Conservation (phyloP, 2,329 filamentous ascomycete species). For the Pyricularia sp. region DNA sequence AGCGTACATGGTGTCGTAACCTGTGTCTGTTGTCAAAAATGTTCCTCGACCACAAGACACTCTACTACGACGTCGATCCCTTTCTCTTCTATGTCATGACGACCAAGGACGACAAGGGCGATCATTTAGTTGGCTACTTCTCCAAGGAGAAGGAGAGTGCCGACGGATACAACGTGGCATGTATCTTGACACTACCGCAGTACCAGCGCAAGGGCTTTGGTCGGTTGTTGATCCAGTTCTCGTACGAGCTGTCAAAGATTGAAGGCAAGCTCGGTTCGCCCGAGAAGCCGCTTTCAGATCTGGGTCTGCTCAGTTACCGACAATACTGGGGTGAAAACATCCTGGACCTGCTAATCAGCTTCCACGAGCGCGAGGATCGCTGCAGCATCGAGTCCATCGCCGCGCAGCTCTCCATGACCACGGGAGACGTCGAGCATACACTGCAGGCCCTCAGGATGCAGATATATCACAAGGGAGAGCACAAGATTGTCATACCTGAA, state of each 20-base stretch:
- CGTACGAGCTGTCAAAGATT: constrained; percentile 91
- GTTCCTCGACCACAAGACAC: constrained; percentile 94
- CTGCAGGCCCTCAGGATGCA: constrained; percentile 92
- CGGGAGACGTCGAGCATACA: constrained; percentile 90
- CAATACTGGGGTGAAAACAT: constrained; percentile 98
- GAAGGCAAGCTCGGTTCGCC: constrained; percentile 93
- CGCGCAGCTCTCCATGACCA: constrained; percentile 81
- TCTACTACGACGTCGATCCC: constrained; percentile 99
- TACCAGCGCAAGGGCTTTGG: constrained; percentile 95
- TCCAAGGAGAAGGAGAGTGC: constrained; percentile 97
- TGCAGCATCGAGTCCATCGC: constrained; percentile 84
- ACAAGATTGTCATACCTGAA: constrained; percentile 89
- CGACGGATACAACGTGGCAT: constrained; percentile 95
- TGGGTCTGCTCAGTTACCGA: constrained; percentile 86
- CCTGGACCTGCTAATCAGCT: constrained; percentile 72
- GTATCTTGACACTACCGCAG: constrained; percentile 92
- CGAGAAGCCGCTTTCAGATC: constrained; percentile 90
- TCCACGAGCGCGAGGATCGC: constrained; percentile 57
- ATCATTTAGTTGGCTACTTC: constrained; percentile 98
- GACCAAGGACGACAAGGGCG: constrained; percentile 76
- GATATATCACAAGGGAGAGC: constrained; percentile 90
- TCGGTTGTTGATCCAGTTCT: constrained; percentile 89
- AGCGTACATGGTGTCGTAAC: constrained; percentile 94
- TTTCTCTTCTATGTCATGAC: constrained; percentile 99
- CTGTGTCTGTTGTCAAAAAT: constrained; percentile 90